Conservation (phyloP, 768 basidiomycete genomes). For the Suillus subalutaceus region DNA sequence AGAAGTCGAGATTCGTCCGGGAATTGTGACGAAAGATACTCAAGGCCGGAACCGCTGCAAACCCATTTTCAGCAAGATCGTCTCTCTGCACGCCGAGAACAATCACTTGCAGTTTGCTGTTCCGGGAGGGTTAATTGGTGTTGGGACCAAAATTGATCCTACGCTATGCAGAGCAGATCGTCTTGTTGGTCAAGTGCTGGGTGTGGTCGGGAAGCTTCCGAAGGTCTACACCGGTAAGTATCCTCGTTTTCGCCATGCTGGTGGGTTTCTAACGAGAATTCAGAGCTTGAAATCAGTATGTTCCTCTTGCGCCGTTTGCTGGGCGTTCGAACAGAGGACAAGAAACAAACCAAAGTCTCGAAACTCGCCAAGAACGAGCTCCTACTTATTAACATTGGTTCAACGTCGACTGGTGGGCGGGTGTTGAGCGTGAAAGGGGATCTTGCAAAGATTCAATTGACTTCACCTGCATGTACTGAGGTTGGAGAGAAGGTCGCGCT, state of each 20-base stretch:
- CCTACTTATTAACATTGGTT: slow-evolving; percentile 96
- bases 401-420: slow-evolving; percentile 95
- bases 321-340: slow-evolving; percentile 99
- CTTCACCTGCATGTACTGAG: slow-evolving; percentile 94
- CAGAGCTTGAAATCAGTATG: slow-evolving; percentile 89
- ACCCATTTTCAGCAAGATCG: slow-evolving; percentile 90
- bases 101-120: slow-evolving; percentile 95
- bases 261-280: neutral
- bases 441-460: slow-evolving; percentile 91
- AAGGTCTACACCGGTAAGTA: slow-evolving; percentile 83
- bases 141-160: slow-evolving; percentile 95
- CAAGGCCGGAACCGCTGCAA: slow-evolving; percentile 89
- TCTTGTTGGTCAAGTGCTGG: slow-evolving; percentile 94
- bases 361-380: slow-evolving; percentile 92
- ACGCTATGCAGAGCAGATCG: slow-evolving; percentile 97
- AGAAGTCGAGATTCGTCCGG: slow-evolving; percentile 96
- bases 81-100: slow-evolving; percentile 92
- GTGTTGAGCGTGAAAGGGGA: slow-evolving; percentile 94
- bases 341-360: slow-evolving; percentile 95
- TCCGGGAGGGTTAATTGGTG: slow-evolving; percentile 97
- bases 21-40: slow-evolving; percentile 94
- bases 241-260: neutral
- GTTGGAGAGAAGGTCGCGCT: slow-evolving; percentile 97
- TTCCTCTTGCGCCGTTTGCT: slow-evolving; percentile 94
- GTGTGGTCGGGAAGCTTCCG: slow-evolving; percentile 92